These are phyloP conservation scores for Liriodendron chinense DNA, from an alignment of 164 flowering plant species.

Conservation along the genomic window DNA sequence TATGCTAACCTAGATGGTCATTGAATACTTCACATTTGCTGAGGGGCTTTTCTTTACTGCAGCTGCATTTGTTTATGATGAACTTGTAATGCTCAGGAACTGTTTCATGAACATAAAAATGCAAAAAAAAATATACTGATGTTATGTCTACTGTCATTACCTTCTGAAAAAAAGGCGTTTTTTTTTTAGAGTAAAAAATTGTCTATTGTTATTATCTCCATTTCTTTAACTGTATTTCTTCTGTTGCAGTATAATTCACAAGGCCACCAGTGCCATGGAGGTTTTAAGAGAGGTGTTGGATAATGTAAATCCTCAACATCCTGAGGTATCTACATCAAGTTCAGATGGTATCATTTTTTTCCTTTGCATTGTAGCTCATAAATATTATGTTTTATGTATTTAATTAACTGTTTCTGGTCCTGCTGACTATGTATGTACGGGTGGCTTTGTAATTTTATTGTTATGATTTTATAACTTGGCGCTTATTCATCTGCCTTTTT, in stretches of 20 bases:
- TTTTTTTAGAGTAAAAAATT: neutral
- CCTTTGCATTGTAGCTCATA: too few species aligned
- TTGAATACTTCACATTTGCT: neutral
- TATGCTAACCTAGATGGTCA: neutral
- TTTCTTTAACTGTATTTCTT: neutral
- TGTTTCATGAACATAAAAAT: neutral
- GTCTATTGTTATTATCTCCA: neutral
- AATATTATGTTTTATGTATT: too few species aligned
- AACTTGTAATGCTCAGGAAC: neutral
- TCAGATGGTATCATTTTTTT: too few species aligned
- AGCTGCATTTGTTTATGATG: neutral
- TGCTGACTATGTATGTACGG: too few species aligned
- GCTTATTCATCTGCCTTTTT: too few species aligned
- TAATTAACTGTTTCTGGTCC: too few species aligned
- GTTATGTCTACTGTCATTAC: too few species aligned
- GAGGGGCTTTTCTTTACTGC: neutral
- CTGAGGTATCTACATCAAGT: slow-evolving; percentile 54
- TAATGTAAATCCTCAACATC: slow-evolving; percentile 60
- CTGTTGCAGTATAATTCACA: slow-evolving; percentile 68
- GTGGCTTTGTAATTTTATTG: too few species aligned
- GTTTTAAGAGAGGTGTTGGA: slow-evolving; percentile 86
- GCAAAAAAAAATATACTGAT: too few species aligned
- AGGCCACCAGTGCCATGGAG: slow-evolving; percentile 76
- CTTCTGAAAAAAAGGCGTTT: too few species aligned
- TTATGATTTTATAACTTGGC: too few species aligned